A percentile compares a stretch with the other conserved stretches of the same genome.
Conservation (phyloP, 306 rosid species). For the Dryas octopetala region DNA sequence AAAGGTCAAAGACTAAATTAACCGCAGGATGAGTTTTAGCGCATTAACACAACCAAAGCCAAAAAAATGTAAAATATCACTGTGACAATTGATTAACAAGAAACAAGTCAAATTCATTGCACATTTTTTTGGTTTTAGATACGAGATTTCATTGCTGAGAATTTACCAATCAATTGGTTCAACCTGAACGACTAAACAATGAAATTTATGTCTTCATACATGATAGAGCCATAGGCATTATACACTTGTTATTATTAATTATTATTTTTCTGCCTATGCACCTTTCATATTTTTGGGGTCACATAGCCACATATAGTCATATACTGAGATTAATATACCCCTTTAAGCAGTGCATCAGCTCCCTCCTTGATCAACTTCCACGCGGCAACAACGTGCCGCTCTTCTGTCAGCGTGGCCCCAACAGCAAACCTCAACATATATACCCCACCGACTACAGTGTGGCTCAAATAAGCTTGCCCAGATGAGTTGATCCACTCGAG, state of each 20-base stretch:
- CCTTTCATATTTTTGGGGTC: not conserved
- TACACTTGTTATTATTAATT: no score
- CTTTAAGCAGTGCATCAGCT: slow-evolving; percentile 21
- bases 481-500: slow-evolving; percentile 34
- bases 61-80: no score
- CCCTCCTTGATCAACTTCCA: slow-evolving; percentile 32
- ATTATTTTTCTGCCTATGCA: no score
- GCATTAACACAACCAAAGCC: no score
- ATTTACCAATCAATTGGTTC: no score
- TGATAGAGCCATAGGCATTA: not conserved
- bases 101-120: no score
- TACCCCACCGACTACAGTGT: slow-evolving; percentile 37
- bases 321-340: not conserved
- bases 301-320: not conserved
- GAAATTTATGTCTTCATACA: not conserved
- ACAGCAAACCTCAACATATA: slow-evolving; percentile 36
- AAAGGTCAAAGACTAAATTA: no score
- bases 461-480: slow-evolving; percentile 32
- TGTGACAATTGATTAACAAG: no score
- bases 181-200: not conserved
- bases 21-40: no score
- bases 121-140: no score
- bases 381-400: slow-evolving; percentile 35
- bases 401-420: slow-evolving; percentile 35
- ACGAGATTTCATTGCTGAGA: no score